Percentiles rank a stretch among this genome's conserved stretches.
Evolutionary conservation across 1,139 yeast species (phyloP).

Genomic region (Candida albicans): DNA sequence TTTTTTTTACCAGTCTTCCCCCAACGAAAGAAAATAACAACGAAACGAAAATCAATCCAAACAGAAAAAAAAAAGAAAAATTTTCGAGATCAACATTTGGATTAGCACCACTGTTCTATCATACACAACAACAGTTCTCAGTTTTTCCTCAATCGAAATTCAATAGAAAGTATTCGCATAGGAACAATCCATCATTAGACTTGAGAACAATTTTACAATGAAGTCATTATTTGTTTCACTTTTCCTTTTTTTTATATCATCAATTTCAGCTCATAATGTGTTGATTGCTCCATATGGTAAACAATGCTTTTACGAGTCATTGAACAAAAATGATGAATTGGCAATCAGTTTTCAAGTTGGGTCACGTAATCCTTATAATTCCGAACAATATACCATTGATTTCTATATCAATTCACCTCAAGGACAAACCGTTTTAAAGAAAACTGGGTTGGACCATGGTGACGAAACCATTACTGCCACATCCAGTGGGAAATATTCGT

Average conservation of each 20-base stretch:
- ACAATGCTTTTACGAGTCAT: slow-evolving; percentile 83
- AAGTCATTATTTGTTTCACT: slow-evolving; percentile 3
- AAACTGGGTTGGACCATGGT: slow-evolving; percentile 72
- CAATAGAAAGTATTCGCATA: no score
- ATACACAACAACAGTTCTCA: no score
- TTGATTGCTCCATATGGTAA: slow-evolving; percentile 82
- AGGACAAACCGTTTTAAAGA: slow-evolving; percentile 52
- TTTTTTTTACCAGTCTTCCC: no score
- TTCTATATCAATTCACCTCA: slow-evolving; percentile 64
- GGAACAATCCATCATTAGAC: no score
- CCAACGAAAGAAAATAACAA: no score
- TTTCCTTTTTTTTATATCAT: background rate
- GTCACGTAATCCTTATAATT: slow-evolving; percentile 76
- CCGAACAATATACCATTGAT: slow-evolving; percentile 76
- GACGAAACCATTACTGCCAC: slow-evolving; percentile 70
- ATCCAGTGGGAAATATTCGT: slow-evolving; percentile 71
- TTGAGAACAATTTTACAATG: background rate
- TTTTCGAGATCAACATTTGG: no score
- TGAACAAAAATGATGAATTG: slow-evolving; percentile 81
- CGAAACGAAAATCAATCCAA: no score
- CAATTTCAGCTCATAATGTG: slow-evolving; percentile 67
- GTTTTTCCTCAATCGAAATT: no score
- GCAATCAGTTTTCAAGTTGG: slow-evolving; percentile 94
- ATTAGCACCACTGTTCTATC: no score
- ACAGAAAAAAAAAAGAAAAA: no score